These are phyloP conservation scores for Sporisorium reilianum DNA, from an alignment of 1,284 basidiomycete species.

Conservation along the genomic window DNA sequence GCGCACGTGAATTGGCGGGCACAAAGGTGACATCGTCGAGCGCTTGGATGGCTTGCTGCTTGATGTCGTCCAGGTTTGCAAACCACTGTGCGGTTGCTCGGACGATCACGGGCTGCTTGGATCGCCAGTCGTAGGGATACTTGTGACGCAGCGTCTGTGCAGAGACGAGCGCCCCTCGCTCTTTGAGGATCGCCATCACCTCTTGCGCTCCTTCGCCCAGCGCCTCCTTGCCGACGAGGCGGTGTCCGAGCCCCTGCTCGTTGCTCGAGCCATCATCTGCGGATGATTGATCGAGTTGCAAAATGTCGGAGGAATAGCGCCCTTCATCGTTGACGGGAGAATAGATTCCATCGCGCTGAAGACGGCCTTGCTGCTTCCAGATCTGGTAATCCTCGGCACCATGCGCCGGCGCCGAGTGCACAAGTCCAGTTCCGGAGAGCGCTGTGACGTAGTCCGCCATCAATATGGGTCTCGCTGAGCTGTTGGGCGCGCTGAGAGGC, in stretches of 20 bases:
- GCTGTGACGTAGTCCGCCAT: constrained; percentile 80
- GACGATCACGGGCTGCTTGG: constrained; percentile 89
- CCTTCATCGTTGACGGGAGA: constrained; percentile 82
- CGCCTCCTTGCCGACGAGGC: constrained; percentile 79
- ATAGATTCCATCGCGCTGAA: constrained; percentile 45
- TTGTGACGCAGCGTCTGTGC: constrained; percentile 82
- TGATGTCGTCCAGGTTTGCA: constrained; percentile 87
- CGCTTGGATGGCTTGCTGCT: constrained; percentile 79
- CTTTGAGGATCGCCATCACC: constrained; percentile 74
- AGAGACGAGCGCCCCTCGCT: constrained; percentile 75
- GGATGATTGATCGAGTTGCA: constrained; percentile 18
- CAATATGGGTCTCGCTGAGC: constrained; percentile 70
- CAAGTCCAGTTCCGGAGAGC: constrained; percentile 92
- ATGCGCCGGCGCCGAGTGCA: constrained; percentile 95
- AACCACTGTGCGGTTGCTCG: constrained; percentile 99
- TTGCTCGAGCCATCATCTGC: constrained; percentile 72
- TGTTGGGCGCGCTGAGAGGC: constrained; percentile 75
- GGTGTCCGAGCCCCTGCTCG: constrained; percentile 57
- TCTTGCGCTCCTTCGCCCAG: constrained; percentile 79
- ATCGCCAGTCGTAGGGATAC: constrained; percentile 98
- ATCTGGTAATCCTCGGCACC: constrained; percentile 87
- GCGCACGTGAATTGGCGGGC: constrained; percentile 72
- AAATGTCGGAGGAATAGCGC: constrained; percentile 74
- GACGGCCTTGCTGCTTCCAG: constrained; percentile 52
- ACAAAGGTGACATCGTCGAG: constrained; percentile 82